Evolutionary conservation across 805 yeast species (phyloP), one percentile per base, ranked within the genome.

Genomic region (Ogataea nakhonphanomensis): DNA sequence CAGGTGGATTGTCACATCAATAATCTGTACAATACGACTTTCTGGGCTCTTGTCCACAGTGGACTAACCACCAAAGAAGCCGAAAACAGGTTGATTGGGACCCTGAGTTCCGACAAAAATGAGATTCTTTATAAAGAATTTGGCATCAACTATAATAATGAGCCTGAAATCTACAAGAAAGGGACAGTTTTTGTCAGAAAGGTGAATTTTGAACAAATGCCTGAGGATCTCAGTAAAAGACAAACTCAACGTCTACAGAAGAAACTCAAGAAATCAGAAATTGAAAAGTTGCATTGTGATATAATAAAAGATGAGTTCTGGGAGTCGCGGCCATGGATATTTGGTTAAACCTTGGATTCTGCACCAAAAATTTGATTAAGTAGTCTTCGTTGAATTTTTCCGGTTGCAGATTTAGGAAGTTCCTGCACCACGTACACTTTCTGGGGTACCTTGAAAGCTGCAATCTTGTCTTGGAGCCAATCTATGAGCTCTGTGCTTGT

Each of bases 1-100:
- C 97, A 87, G 58, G 98, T 83, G 1, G 99, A 93, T 58, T 93
- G 93, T 37, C 99, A 93, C 64, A 93, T 93, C 40, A 93, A 93
- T 61, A 93, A 93, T 59, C 64, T 93, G 44, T 93, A 91, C 67
- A 93, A 93, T 57, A 93, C 99, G 0, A 70, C 88, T 0, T 93
- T 93, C 59, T 93, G 99, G 99, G 70, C 78, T 5, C 68, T 93
- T 53, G 91, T 93, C 0, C 69, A 74, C 46, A 89, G 93, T 12
- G 81, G 81, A 0, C 42, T 84, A 62, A 73, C 83, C 0, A 79
- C 95, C 0, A 76, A 77, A 47, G 93, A 88, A 26, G 95, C 98
- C 0, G 97, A 93, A 54, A 71, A 78, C 34, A 68, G 62, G 49
- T 71, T 93, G 24, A 72, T 74, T 41, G 96, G 96, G 1, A 86